Conservation (phyloP, 768 basidiomycete species). For the Hemileccinum rubropunctum region DNA sequence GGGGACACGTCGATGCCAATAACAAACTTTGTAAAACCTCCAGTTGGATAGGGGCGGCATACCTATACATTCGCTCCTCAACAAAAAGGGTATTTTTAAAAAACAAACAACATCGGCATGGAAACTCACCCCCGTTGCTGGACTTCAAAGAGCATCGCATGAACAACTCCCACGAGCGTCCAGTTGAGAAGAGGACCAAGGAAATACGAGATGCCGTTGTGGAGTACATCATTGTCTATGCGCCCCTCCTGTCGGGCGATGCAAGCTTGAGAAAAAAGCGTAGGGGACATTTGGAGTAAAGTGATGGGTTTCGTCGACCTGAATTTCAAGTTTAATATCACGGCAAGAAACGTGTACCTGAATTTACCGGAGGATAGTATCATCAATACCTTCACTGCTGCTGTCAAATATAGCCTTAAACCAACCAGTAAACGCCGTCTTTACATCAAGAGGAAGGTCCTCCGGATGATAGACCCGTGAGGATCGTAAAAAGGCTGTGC, state of each 20-base stretch:
- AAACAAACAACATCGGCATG: background rate
- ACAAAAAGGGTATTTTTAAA: background rate
- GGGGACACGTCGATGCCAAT: slow-evolving; percentile 63
- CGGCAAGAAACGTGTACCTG: background rate
- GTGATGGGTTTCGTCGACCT: slow-evolving; percentile 72
- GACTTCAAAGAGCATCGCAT: slow-evolving; percentile 59
- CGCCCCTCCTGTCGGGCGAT: slow-evolving; percentile 43
- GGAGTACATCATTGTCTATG: slow-evolving; percentile 65
- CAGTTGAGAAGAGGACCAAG: slow-evolving; percentile 70
- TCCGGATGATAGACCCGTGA: slow-evolving; percentile 41
- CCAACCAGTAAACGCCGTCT: slow-evolving; percentile 54
- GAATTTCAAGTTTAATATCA: slow-evolving; percentile 4
- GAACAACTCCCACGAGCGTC: slow-evolving; percentile 75
- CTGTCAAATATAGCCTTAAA: slow-evolving; percentile 77
- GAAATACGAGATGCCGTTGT: slow-evolving; percentile 78
- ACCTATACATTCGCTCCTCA: slow-evolving; percentile 33
- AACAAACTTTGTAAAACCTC: slow-evolving; percentile 67
- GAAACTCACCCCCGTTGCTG: slow-evolving; percentile 49
- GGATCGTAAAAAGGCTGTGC: slow-evolving; percentile 51
- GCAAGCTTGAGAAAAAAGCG: slow-evolving; percentile 65
- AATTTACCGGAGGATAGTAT: slow-evolving; percentile 62
- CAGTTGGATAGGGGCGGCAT: slow-evolving; percentile 47
- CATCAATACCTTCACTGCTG: slow-evolving; percentile 79
- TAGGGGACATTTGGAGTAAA: slow-evolving; percentile 63
- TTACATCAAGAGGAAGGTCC: slow-evolving; percentile 43